These are phyloP conservation scores for Clonostachys rosea DNA, from an alignment of 2,329 filamentous ascomycete species.

Conservation along the genomic window DNA sequence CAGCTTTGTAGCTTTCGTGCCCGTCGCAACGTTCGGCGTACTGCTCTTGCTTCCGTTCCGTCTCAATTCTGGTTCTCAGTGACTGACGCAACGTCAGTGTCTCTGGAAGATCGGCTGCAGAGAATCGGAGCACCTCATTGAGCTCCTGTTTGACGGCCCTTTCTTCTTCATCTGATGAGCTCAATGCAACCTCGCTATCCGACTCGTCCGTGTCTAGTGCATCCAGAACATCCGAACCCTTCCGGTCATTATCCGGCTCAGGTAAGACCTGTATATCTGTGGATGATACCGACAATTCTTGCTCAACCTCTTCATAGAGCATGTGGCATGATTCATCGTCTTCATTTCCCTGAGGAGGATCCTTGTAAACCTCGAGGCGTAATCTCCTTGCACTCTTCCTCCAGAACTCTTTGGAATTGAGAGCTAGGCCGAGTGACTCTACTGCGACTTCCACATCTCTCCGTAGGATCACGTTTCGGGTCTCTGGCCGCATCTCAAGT, in stretches of 20 bases:
- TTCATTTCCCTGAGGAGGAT: constrained; percentile 8
- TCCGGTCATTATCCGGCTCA: neutral
- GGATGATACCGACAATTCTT: constrained; percentile 15
- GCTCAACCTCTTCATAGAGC: constrained; percentile 38
- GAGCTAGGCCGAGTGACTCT: constrained; percentile 36
- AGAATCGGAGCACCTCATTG: constrained; percentile 34
- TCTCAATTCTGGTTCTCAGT: constrained; percentile 29
- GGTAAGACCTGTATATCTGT: neutral
- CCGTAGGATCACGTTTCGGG: constrained; percentile 24
- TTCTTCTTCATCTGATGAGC: constrained; percentile 13
- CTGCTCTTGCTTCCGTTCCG: constrained; percentile 34
- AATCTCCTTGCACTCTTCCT: constrained; percentile 41
- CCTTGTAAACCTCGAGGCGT: constrained; percentile 38
- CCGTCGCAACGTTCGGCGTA: constrained; percentile 37
- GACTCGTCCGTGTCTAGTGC: constrained; percentile 7
- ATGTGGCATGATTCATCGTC: constrained; percentile 18
- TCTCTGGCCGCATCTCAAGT: constrained; percentile 17
- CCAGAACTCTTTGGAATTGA: constrained; percentile 38
- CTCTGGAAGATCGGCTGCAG: constrained; percentile 31
- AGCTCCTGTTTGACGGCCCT: constrained; percentile 26
- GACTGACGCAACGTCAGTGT: constrained; percentile 25
- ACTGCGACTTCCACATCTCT: constrained; percentile 46
- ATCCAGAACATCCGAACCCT: constrained; percentile 1
- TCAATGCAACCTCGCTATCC: constrained; percentile 5
- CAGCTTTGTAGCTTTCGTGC: constrained; percentile 30